phyloP scores from a whole-genome alignment of 164 flowering plant species.

The Saururus chinensis region DNA sequence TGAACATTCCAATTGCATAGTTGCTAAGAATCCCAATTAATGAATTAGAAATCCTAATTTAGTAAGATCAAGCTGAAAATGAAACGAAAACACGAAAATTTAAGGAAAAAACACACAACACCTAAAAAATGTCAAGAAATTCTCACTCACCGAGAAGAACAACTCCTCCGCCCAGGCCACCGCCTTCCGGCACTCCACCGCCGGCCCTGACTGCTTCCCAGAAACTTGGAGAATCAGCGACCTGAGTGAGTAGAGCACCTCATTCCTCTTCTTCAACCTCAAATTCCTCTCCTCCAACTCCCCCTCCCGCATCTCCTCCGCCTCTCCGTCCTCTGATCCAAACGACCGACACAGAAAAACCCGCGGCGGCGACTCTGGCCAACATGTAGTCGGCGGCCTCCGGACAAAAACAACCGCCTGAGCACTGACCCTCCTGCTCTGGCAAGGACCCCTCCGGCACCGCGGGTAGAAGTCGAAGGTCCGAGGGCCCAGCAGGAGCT shows the following conservation, averaged over 20 bases:
- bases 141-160: constrained; percentile 47
- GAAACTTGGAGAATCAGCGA: constrained; percentile 25
- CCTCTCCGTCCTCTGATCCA: constrained; percentile 32
- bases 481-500: constrained; percentile 31
- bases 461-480: constrained; percentile 10
- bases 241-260: constrained; percentile 26
- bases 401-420: constrained; percentile 6
- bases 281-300: constrained; percentile 6
- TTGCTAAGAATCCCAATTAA: too few relatives aligned
- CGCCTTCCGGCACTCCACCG: constrained; percentile 19
- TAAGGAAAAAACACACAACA: background rate
- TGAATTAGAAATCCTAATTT: too few relatives aligned
- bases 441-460: constrained; percentile 10
- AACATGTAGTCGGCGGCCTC: constrained; percentile 3
- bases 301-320: constrained; percentile 11
- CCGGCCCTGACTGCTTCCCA: constrained; percentile 11
- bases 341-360: constrained; percentile 29
- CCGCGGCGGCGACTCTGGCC: constrained; percentile 12
- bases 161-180: constrained; percentile 21
- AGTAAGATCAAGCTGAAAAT: background rate
- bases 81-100: background rate
- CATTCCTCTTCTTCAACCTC: constrained; percentile 17
- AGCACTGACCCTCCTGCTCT: constrained; percentile 9
- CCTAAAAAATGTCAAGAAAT: background rate
- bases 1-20: too few relatives aligned